A percentile compares a stretch with the other conserved stretches of the same genome.
These are phyloP conservation scores for Westerdykella sp. DNA, from an alignment of 2,329 filamentous ascomycete genomes.

Conservation along the genomic window DNA sequence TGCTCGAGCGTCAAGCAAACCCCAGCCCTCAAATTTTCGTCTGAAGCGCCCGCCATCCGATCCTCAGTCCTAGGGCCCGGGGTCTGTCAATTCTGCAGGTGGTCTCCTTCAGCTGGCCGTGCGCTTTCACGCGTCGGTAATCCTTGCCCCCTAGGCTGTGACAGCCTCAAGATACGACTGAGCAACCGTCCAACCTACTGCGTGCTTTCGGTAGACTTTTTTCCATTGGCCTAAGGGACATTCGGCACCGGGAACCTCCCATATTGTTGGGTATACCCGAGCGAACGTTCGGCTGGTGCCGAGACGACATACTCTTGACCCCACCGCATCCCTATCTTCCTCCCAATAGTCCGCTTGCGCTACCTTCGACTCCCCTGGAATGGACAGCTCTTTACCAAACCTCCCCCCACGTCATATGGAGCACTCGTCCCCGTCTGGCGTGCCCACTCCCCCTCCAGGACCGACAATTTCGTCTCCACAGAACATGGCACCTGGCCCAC, in stretches of 20 bases:
- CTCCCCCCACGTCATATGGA: constrained; percentile 11
- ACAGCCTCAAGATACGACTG: constrained; percentile 3
- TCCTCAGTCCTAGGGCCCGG: constrained; percentile 15
- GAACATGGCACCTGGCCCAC: constrained; percentile 27
- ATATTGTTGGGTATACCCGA: constrained; percentile 20
- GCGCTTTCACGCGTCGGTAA: constrained; percentile 12
- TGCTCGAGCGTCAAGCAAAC: constrained; percentile 17
- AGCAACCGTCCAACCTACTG: constrained; percentile 1
- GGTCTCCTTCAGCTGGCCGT: constrained; percentile 22
- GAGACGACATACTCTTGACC: constrained; percentile 22
- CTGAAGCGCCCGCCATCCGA: constrained; percentile 17
- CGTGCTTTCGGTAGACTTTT: constrained; percentile 18
- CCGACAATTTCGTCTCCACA: constrained; percentile 31
- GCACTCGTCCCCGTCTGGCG: constrained; percentile 6
- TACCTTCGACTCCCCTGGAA: constrained; percentile 3
- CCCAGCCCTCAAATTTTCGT: constrained; percentile 21
- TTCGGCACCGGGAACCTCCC: constrained; percentile 17
- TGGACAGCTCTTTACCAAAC: constrained; percentile 14
- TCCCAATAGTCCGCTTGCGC: constrained; percentile 6
- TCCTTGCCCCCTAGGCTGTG: constrained; percentile 8
- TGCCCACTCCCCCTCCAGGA: constrained; percentile 29
- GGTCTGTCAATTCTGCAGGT: constrained; percentile 20
- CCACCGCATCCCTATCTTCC: constrained; percentile 19
- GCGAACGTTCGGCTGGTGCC: constrained; percentile 31
- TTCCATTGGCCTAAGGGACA: constrained; percentile 21